phyloP scores from a whole-genome alignment of 768 basidiomycete genomes.

The Rhizopogon salebrosus region DNA sequence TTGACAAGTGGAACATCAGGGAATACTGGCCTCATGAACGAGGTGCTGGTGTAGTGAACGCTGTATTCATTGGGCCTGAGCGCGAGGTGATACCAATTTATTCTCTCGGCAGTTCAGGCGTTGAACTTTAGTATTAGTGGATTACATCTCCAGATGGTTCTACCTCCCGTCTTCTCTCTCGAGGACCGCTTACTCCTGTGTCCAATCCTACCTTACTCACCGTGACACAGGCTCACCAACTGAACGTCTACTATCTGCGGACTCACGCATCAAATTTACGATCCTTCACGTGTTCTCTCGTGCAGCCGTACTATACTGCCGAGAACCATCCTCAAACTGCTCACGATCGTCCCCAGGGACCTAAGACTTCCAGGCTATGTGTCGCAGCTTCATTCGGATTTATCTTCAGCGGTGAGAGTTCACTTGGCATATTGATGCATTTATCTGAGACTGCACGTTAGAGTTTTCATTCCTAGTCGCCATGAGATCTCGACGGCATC shows the following conservation, averaged over 20 bases:
- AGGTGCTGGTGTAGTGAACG: conserved; percentile 54
- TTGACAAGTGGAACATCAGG: conserved; percentile 58
- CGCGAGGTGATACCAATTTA: conserved; percentile 46
- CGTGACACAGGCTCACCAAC: conserved; percentile 58
- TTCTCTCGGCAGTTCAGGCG: background rate
- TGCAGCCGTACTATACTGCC: conserved; percentile 30
- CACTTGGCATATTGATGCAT: background rate
- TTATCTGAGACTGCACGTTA: conserved; percentile 16
- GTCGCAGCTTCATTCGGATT: conserved; percentile 55
- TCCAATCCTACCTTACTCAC: conserved; percentile 54
- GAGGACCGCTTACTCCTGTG: conserved; percentile 52
- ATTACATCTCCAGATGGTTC: conserved; percentile 36
- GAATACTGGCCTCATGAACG: conserved; percentile 51
- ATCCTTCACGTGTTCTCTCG: conserved; percentile 45
- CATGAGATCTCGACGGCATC: conserved; percentile 51
- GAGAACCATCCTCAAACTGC: conserved; percentile 30
- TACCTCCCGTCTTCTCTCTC: conserved; percentile 49
- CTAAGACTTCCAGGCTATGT: conserved; percentile 43
- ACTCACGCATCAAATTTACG: conserved; percentile 39
- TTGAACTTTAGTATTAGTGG: conserved; percentile 43
- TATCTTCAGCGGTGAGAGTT: conserved; percentile 48
- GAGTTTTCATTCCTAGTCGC: conserved; percentile 59
- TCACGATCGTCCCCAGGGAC: conserved; percentile 26
- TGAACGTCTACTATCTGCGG: conserved; percentile 51
- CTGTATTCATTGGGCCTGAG: conserved; percentile 53